phyloP scores from a whole-genome alignment of 1,139 yeast species.

The Debaryomyces subglobosus region DNA sequence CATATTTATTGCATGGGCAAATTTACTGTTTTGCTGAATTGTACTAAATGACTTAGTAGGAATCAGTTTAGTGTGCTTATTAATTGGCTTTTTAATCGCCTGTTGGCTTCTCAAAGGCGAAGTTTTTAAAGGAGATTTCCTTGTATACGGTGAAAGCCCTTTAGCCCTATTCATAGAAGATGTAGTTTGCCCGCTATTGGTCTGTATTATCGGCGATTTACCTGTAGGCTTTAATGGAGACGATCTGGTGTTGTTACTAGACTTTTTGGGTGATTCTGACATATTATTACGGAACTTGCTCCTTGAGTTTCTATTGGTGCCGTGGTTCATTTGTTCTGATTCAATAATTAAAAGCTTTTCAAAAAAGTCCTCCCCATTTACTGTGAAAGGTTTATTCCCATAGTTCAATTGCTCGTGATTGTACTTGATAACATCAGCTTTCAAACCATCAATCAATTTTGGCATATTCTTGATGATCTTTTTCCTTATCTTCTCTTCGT shows the following conservation, averaged over 20 bases:
- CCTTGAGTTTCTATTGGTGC: conserved; percentile 7
- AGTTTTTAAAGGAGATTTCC: conserved; percentile 15
- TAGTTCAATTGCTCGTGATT: conserved; percentile 35
- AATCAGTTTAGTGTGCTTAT: not conserved
- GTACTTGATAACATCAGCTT: conserved; percentile 49
- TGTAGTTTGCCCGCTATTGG: not conserved
- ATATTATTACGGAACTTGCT: conserved; percentile 4
- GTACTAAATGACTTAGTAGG: not conserved
- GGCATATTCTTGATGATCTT: conserved; percentile 71
- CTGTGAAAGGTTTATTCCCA: conserved; percentile 41
- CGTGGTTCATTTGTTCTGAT: conserved; percentile 30
- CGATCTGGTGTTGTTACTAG: conserved; percentile 1
- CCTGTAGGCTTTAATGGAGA: conserved; percentile 7
- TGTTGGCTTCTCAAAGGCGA: conserved; percentile 7
- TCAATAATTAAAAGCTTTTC: conserved; percentile 48
- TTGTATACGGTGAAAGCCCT: conserved; percentile 10
- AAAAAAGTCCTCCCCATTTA: conserved; percentile 51
- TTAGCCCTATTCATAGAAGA: not conserved
- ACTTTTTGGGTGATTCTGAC: conserved; percentile 9
- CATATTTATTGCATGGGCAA: conserved; percentile 24
- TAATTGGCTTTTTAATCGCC: not conserved
- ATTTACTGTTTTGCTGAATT: conserved; percentile 12
- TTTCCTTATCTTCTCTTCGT: conserved; percentile 79
- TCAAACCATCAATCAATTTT: conserved; percentile 54
- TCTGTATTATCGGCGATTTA: conserved; percentile 5